A percentile compares a stretch with the other conserved stretches of the same genome.
phyloP scores from a whole-genome alignment of 371 early-diverging fungal species.

The Lichtheimia hyalospora region DNA sequence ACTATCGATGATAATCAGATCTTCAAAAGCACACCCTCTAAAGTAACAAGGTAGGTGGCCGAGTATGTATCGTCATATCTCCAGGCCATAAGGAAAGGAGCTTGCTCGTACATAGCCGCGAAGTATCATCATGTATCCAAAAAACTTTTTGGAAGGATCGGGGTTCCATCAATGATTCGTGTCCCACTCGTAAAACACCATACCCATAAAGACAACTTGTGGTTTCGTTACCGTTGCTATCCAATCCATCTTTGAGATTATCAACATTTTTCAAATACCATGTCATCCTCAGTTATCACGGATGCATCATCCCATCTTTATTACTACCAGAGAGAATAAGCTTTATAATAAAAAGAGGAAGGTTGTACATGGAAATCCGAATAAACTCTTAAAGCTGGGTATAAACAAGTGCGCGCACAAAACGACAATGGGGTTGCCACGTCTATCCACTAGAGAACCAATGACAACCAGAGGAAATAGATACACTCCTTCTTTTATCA shows the following conservation, averaged over 20 bases:
- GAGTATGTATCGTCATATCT: constrained; percentile 15
- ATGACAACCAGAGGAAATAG: background rate
- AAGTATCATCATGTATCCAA: constrained; percentile 17
- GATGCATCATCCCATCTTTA: too few species aligned
- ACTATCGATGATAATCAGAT: constrained; percentile 3
- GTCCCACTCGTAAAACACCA: background rate
- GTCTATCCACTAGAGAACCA: background rate
- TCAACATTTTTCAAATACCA: too few species aligned
- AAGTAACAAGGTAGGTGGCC: constrained; percentile 18
- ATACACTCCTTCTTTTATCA: background rate
- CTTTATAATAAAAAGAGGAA: too few species aligned
- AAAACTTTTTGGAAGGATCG: constrained; percentile 13
- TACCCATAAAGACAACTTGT: background rate
- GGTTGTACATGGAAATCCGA: too few species aligned
- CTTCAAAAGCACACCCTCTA: constrained; percentile 9
- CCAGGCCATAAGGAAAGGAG: constrained; percentile 6
- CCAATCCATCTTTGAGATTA: too few species aligned
- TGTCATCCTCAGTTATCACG: too few species aligned
- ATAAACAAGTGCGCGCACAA: background rate
- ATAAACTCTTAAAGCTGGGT: background rate
- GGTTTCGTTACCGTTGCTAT: background rate
- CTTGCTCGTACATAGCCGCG: constrained; percentile 5
- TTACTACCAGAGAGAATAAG: too few species aligned
- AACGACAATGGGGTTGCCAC: background rate
- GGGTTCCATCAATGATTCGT: background rate